Base-by-base conservation (phyloP, 768 basidiomycete genomes). In the Pseudohyphozyma bogoriensis region DNA sequence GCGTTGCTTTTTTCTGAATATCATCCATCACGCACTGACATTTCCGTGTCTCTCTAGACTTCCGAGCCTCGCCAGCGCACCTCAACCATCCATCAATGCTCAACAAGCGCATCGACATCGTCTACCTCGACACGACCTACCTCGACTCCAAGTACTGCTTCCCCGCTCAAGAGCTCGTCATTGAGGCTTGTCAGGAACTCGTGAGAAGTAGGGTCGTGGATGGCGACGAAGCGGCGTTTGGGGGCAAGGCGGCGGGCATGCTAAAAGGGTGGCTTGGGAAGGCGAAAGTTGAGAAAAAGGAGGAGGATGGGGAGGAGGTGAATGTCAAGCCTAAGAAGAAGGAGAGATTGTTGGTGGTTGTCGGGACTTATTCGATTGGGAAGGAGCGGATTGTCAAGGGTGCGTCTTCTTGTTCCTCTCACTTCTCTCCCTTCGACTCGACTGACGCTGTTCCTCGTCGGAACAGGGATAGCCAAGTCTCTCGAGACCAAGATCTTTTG, bases 321-420 rank as follows among this genome's bases (percentile, higher is more conserved):
- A 61, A 68, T 5, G 40, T 65, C 18, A 65, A 66, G 61, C 57
- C 58, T 40, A 59, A 32, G 58, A 63, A 57, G 39, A 36, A 39
- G 20, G 67, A 70, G 40, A 31, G 63, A 4, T 45, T 70, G 28
- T 63, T 70, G 10, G 68, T 68, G 7, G 44, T 70, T 47, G 31
- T 68, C 55, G 72, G 90, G 13, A 96, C 95, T 0, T 99, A 99
- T 74, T 89, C 89, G 0, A 89, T 97, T 51, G 95, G 95, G 42
- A 99, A 99, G 73, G 95, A 99, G 73, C 83, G 95, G 28, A 86
- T 97, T 42, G 91, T 95, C 42, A 95, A 96, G 81, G 90, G 89
- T 88, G 58, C 35, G 68, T 54, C 29, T 18, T 24, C 12, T 4
- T 40, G 51, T n/a, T 29, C 16, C 32, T 55, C 40, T 16, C 13